These are phyloP conservation scores for Colletotrichum chlorophyti DNA, from an alignment of 2,329 filamentous ascomycete species.

Conservation along the genomic window DNA sequence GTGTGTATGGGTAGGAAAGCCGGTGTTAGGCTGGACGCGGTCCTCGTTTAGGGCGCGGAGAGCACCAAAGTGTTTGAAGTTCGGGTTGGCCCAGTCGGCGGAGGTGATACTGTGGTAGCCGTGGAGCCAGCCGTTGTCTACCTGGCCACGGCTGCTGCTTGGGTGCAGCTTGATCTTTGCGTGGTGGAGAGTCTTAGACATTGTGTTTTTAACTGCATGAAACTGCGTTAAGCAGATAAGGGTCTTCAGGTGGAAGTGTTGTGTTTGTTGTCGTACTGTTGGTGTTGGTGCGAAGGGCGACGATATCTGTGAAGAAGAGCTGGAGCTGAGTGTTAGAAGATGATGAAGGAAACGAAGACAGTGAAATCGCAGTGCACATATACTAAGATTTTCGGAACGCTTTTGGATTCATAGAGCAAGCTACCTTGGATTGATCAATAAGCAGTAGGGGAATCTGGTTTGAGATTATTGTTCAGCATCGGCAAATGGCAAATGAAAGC, in stretches of 20 bases:
- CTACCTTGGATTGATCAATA: slow-evolving; percentile 29
- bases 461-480: slow-evolving; percentile 28
- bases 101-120: slow-evolving; percentile 89
- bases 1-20: slow-evolving; percentile 87
- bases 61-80: slow-evolving; percentile 73
- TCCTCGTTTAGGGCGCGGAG: slow-evolving; percentile 91
- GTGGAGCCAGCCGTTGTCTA: slow-evolving; percentile 87
- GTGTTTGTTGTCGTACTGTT: slow-evolving; percentile 28
- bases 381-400: slow-evolving; percentile 32
- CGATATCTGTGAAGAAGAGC: slow-evolving; percentile 32
- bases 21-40: slow-evolving; percentile 74
- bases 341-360: slow-evolving; percentile 45
- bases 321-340: slow-evolving; percentile 37
- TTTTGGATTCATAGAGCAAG: background rate
- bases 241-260: slow-evolving; percentile 21
- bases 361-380: slow-evolving; percentile 48
- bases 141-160: slow-evolving; percentile 75
- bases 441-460: slow-evolving; percentile 4
- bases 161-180: slow-evolving; percentile 78
- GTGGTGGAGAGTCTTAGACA: slow-evolving; percentile 69
- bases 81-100: slow-evolving; percentile 73
- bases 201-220: slow-evolving; percentile 56
- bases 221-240: slow-evolving; percentile 42
- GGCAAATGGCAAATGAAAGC: slow-evolving; percentile 17
- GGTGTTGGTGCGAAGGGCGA: slow-evolving; percentile 32